phyloP scores from a whole-genome alignment of 1,284 basidiomycete species.

The Rhodofomes roseus region DNA sequence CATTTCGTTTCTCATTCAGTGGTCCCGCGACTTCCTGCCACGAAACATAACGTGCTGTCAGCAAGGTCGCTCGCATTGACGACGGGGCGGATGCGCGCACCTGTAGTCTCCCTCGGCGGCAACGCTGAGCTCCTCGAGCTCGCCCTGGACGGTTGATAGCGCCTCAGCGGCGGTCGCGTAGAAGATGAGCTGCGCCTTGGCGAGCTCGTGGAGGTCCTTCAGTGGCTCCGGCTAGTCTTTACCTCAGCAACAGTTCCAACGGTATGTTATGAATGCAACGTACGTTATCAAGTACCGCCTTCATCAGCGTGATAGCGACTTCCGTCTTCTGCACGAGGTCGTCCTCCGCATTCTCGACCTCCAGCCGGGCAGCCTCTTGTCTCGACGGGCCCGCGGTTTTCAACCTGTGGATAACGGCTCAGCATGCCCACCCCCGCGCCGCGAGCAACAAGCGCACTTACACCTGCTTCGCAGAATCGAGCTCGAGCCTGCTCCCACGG shows the following conservation, averaged over 20 bases:
- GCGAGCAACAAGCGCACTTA: conserved; percentile 25
- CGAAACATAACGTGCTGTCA: conserved; percentile 7
- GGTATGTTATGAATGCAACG: conserved; percentile 24
- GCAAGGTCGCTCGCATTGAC: conserved; percentile 3
- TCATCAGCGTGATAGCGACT: conserved; percentile 97
- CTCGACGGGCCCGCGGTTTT: conserved; percentile 72
- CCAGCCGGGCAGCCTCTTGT: conserved; percentile 85
- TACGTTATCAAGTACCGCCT: conserved; percentile 94
- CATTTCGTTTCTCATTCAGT: conserved; percentile 43
- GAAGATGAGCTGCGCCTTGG: conserved; percentile 88
- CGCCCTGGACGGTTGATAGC: conserved; percentile 77
- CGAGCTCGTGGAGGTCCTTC: conserved; percentile 89
- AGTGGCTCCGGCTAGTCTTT: conserved; percentile 82
- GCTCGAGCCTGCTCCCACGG: conserved; percentile 67
- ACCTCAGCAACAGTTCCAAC: conserved; percentile 3
- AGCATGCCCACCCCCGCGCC: background rate
- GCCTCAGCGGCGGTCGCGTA: conserved; percentile 85
- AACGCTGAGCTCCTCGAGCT: conserved; percentile 87
- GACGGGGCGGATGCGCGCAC: conserved; percentile 32
- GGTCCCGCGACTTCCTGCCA: conserved; percentile 80
- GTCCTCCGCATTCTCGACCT: conserved; percentile 95
- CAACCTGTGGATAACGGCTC: conserved; percentile 41
- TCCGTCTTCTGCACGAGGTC: conserved; percentile 97
- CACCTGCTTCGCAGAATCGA: conserved; percentile 60
- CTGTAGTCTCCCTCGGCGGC: conserved; percentile 92